Evolutionary conservation across 2,329 filamentous ascomycete genomes (phyloP).

Genomic region (Penicillium polonicum): DNA sequence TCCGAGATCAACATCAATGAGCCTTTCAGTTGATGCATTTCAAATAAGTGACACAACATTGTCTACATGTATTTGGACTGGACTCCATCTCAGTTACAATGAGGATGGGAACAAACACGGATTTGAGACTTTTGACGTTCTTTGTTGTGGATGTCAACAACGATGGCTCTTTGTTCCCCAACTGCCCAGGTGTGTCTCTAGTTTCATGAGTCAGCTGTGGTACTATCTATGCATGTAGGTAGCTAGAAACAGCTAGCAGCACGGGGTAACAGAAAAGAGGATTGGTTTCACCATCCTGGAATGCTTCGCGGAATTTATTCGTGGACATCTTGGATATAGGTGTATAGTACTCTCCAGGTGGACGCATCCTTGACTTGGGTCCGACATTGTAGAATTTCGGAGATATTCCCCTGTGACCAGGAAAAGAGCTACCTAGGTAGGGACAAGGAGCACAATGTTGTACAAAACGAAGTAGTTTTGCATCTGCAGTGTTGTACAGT

Average conservation of each 20-base stretch:
- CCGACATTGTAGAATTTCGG: too few relatives aligned
- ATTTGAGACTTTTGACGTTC: not conserved
- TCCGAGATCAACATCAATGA: conserved; percentile 1
- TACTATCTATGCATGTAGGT: not conserved
- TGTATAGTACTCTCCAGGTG: not conserved
- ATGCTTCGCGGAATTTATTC: not conserved
- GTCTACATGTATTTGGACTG: not conserved
- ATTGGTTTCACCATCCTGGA: not conserved
- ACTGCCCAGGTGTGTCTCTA: not conserved
- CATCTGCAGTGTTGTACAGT: not conserved
- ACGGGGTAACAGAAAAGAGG: not conserved
- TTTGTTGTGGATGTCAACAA: not conserved
- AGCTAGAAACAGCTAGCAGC: not conserved
- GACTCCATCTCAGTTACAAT: conserved; percentile 1
- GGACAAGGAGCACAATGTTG: not conserved
- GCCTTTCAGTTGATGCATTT: not conserved
- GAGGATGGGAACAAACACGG: not conserved
- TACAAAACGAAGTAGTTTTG: not conserved
- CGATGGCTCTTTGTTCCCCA: not conserved
- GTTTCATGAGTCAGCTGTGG: not conserved
- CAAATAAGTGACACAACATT: not conserved
- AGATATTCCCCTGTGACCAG: not conserved
- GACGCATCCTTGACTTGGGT: not conserved
- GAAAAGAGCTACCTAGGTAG: not conserved
- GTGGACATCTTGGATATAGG: not conserved